phyloP scores from a whole-genome alignment of 257 asterid species.

The Jacaranda copaia region DNA sequence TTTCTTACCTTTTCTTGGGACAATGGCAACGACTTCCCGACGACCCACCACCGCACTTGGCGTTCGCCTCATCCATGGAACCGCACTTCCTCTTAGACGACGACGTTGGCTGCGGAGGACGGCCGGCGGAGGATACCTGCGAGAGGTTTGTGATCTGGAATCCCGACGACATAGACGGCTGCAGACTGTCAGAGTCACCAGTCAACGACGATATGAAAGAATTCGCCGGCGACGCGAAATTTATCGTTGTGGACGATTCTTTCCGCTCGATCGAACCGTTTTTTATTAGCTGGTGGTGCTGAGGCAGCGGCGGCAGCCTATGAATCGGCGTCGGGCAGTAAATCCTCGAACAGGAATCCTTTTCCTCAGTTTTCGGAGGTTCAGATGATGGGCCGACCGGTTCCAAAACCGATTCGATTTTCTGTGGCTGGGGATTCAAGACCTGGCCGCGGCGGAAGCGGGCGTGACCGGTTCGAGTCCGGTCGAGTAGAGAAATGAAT shows the following conservation, averaged over 20 bases:
- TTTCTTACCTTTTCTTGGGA: constrained; percentile 70
- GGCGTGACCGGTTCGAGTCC: constrained; percentile 86
- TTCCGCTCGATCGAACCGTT: constrained; percentile 57
- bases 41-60: constrained; percentile 64
- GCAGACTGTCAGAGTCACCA: constrained; percentile 71
- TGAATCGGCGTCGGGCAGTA: constrained; percentile 74
- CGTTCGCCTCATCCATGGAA: constrained; percentile 55
- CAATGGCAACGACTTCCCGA: constrained; percentile 75
- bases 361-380: constrained; percentile 38
- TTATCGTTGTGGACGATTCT: constrained; percentile 76
- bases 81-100: constrained; percentile 75
- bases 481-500: constrained; percentile 79
- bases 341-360: constrained; percentile 44
- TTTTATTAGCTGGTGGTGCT: constrained; percentile 54
- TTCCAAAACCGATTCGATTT: constrained; percentile 31
- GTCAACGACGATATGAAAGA: constrained; percentile 80
- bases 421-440: constrained; percentile 34
- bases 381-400: constrained; percentile 6
- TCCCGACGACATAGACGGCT: constrained; percentile 76
- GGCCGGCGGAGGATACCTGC: constrained; percentile 67
- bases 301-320: constrained; percentile 84
- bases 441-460: constrained; percentile 93
- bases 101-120: constrained; percentile 65
- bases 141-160: constrained; percentile 86
- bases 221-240: constrained; percentile 67